A percentile compares a stretch with the other conserved stretches of the same genome.
phyloP scores from a whole-genome alignment of 2,329 filamentous ascomycete genomes.

The Aureobasidium lini region DNA sequence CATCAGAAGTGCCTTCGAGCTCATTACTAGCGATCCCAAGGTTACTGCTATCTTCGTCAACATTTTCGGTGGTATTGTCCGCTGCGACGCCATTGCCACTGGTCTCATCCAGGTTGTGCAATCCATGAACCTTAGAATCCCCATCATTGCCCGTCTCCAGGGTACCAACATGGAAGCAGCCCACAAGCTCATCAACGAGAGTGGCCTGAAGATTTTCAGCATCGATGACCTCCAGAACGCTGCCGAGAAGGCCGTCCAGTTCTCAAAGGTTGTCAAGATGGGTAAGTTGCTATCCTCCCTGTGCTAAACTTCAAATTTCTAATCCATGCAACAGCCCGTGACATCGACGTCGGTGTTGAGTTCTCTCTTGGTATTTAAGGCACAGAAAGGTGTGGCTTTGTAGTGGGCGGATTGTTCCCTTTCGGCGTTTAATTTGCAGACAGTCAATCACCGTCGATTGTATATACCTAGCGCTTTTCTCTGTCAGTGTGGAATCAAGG shows the following conservation, averaged over 20 bases:
- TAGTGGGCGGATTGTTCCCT: slow-evolving; percentile 12
- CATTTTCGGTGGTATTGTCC: slow-evolving; percentile 98
- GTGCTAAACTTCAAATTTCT: slow-evolving; percentile 19
- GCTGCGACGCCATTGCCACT: slow-evolving; percentile 94
- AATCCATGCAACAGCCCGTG: slow-evolving; percentile 55
- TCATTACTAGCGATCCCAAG: slow-evolving; percentile 97
- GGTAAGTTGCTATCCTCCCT: slow-evolving; percentile 47
- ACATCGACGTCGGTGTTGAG: slow-evolving; percentile 95
- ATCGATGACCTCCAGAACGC: slow-evolving; percentile 97
- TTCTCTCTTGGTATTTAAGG: slow-evolving; percentile 85
- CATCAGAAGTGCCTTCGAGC: slow-evolving; percentile 95
- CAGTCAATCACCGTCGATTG: slow-evolving; percentile 14
- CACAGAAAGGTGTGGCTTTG: neutral
- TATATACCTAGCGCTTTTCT: slow-evolving; percentile 15
- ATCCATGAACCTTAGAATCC: slow-evolving; percentile 90
- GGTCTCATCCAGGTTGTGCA: slow-evolving; percentile 93
- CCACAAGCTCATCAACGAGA: slow-evolving; percentile 88
- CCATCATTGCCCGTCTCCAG: slow-evolving; percentile 94
- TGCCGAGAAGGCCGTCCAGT: slow-evolving; percentile 96
- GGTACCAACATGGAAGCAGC: slow-evolving; percentile 97
- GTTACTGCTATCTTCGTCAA: slow-evolving; percentile 99
- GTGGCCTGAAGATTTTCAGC: slow-evolving; percentile 98
- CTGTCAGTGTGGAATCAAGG: slow-evolving; percentile 10
- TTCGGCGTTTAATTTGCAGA: slow-evolving; percentile 13
- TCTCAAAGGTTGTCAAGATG: slow-evolving; percentile 99